A percentile compares a stretch with the other conserved stretches of the same genome.
Conservation (phyloP, 2,329 filamentous ascomycete genomes). For the Tolypocladium cylindrosporum region DNA sequence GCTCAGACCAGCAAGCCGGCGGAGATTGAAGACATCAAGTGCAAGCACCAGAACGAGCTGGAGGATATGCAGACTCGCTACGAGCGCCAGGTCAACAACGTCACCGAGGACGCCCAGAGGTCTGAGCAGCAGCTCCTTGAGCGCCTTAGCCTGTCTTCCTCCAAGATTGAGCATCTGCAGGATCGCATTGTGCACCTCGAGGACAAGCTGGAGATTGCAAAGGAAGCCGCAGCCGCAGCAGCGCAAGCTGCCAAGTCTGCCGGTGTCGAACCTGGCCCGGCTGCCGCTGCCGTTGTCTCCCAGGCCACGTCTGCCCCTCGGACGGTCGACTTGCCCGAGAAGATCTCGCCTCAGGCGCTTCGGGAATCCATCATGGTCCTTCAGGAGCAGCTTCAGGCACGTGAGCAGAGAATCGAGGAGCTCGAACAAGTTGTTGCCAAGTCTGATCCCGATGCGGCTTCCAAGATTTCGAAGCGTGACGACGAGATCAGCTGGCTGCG, state of each 20-base stretch:
- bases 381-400: slow-evolving; percentile 92
- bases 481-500: slow-evolving; percentile 93
- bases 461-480: slow-evolving; percentile 81
- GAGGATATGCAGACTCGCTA: slow-evolving; percentile 70
- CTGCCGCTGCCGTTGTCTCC: slow-evolving; percentile 10
- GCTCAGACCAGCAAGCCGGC: slow-evolving; percentile 58
- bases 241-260: slow-evolving; percentile 61
- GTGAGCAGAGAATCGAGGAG: slow-evolving; percentile 80
- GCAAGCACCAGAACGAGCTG: slow-evolving; percentile 56
- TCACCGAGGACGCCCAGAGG: slow-evolving; percentile 71
- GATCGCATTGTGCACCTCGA: slow-evolving; percentile 79
- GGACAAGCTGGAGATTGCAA: slow-evolving; percentile 83
- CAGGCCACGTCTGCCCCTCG: slow-evolving; percentile 16
- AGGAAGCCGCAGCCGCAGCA: slow-evolving; percentile 76
- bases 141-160: slow-evolving; percentile 69
- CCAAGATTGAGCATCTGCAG: slow-evolving; percentile 76
- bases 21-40: slow-evolving; percentile 37
- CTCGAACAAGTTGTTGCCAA: slow-evolving; percentile 63
- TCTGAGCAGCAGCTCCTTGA: slow-evolving; percentile 72
- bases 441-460: slow-evolving; percentile 65
- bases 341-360: slow-evolving; percentile 87
- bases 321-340: slow-evolving; percentile 56
- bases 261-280: slow-evolving; percentile 26
- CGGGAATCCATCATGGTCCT: slow-evolving; percentile 93
- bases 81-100: slow-evolving; percentile 61